phyloP scores from a whole-genome alignment of 1,284 basidiomycete genomes.

The Rhodotorula sp. region DNA sequence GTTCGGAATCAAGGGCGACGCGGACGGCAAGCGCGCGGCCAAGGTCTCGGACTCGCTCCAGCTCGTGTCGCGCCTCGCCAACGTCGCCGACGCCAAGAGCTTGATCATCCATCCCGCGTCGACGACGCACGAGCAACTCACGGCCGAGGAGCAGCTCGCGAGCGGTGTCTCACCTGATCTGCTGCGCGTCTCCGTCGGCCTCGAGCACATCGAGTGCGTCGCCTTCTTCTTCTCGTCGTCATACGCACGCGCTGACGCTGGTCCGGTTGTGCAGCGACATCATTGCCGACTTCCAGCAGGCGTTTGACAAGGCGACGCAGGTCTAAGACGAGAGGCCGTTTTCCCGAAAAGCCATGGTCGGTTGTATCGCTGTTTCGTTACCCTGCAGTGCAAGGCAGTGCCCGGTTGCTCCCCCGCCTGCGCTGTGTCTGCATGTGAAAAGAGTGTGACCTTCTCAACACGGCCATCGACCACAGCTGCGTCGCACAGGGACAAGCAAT shows the following conservation, averaged over 20 bases:
- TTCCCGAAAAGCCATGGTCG: no score
- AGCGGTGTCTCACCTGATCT: conserved; percentile 78
- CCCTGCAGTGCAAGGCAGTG: no score
- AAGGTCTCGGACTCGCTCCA: conserved; percentile 63
- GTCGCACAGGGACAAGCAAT: no score
- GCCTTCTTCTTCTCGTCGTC: neutral
- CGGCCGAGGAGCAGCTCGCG: conserved; percentile 59
- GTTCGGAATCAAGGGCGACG: conserved; percentile 73
- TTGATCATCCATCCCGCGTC: conserved; percentile 50
- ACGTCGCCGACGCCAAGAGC: conserved; percentile 69
- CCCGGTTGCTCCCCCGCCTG: no score
- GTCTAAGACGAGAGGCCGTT: neutral
- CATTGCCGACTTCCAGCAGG: conserved; percentile 77
- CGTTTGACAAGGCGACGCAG: conserved; percentile 49
- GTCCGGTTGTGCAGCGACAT: conserved; percentile 58
- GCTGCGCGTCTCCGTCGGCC: conserved; percentile 76
- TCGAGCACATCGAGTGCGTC: conserved; percentile 66
- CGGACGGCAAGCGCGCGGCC: conserved; percentile 59
- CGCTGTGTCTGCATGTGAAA: no score
- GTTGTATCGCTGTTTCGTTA: neutral
- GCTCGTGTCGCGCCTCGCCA: conserved; percentile 34
- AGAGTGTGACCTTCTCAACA: no score
- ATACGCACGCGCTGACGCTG: neutral
- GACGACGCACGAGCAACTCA: conserved; percentile 81
- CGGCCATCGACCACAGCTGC: no score